Percentiles rank a stretch among this genome's conserved stretches.
Evolutionary conservation across 2,329 filamentous ascomycete genomes (phyloP).

Genomic region (Epichloe baconii): DNA sequence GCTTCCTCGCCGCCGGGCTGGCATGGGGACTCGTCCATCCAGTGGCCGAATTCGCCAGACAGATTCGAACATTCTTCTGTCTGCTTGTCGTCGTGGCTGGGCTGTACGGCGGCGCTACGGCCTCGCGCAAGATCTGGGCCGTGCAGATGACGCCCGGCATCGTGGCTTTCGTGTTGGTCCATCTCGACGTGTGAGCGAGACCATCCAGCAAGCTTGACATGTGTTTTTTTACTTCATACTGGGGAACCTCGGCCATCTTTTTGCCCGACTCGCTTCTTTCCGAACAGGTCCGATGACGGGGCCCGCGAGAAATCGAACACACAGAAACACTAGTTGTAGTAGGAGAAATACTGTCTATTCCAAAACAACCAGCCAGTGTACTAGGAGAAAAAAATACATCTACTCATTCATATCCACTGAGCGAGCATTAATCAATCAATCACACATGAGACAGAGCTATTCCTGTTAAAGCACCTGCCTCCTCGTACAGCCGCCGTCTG

Average conservation of each 20-base stretch:
- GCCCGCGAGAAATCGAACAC: too few species aligned
- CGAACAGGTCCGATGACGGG: too few species aligned
- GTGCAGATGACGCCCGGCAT: constrained; percentile 25
- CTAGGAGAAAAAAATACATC: too few species aligned
- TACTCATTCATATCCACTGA: too few species aligned
- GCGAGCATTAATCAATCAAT: not conserved
- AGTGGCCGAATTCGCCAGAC: constrained; percentile 24
- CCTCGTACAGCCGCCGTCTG: constrained; percentile 9
- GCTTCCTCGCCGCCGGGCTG: constrained; percentile 36
- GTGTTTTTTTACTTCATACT: too few species aligned
- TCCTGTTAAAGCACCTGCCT: not conserved
- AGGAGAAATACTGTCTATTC: too few species aligned
- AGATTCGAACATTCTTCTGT: constrained; percentile 36
- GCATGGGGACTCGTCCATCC: constrained; percentile 35
- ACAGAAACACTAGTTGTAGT: too few species aligned
- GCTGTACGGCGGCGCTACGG: constrained; percentile 29
- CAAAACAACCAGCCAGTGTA: too few species aligned
- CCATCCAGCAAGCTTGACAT: too few species aligned
- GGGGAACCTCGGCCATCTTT: too few species aligned
- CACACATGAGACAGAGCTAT: not conserved
- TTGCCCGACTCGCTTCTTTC: too few species aligned
- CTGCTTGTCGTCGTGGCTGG: constrained; percentile 32
- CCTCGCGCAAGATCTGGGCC: constrained; percentile 26
- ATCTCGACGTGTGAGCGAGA: constrained; percentile 10
- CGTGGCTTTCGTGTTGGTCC: not conserved